These are phyloP conservation scores for Trichoderma parareesei DNA, from an alignment of 495 filamentous ascomycete species.

Conservation along the genomic window DNA sequence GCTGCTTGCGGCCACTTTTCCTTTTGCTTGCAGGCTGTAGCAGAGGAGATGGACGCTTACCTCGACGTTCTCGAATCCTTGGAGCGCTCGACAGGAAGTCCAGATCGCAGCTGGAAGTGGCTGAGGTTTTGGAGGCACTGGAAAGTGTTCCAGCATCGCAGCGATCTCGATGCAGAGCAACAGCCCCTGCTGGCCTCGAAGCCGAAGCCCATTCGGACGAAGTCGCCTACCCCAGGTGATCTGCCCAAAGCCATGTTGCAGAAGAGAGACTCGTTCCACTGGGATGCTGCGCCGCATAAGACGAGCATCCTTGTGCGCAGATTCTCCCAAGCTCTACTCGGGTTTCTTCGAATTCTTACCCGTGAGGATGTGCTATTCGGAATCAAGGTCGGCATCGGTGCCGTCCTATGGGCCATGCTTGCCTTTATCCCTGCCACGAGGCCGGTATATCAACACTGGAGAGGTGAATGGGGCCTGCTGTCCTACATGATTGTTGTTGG, in stretches of 20 bases:
- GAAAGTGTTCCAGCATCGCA: conserved; percentile 18
- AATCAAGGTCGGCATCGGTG: conserved; percentile 86
- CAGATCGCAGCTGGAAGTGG: conserved; percentile 76
- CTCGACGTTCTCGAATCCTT: conserved; percentile 79
- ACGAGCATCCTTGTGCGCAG: conserved; percentile 26
- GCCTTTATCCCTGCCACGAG: conserved; percentile 73
- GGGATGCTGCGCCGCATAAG: conserved; percentile 30
- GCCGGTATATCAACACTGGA: conserved; percentile 77
- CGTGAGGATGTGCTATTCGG: conserved; percentile 60
- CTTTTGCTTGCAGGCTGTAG: conserved; percentile 80
- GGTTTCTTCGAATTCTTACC: conserved; percentile 32
- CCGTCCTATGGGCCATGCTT: conserved; percentile 75
- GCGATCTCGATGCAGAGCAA: conserved; percentile 48
- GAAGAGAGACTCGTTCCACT: conserved; percentile 33
- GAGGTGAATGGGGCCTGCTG: conserved; percentile 92
- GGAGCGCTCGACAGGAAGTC: conserved; percentile 53
- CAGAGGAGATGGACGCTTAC: conserved; percentile 76
- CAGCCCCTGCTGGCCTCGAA: conserved; percentile 29
- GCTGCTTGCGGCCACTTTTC: conserved; percentile 94
- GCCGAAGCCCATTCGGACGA: conserved; percentile 22
- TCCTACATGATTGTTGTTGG: conserved; percentile 98
- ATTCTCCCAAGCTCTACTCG: conserved; percentile 31
- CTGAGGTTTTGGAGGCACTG: conserved; percentile 63
- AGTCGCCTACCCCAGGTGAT: conserved; percentile 38
- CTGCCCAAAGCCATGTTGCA: conserved; percentile 37